Base-by-base conservation (phyloP, 345 rosid species). In the Eucalyptus guilfoylei region DNA sequence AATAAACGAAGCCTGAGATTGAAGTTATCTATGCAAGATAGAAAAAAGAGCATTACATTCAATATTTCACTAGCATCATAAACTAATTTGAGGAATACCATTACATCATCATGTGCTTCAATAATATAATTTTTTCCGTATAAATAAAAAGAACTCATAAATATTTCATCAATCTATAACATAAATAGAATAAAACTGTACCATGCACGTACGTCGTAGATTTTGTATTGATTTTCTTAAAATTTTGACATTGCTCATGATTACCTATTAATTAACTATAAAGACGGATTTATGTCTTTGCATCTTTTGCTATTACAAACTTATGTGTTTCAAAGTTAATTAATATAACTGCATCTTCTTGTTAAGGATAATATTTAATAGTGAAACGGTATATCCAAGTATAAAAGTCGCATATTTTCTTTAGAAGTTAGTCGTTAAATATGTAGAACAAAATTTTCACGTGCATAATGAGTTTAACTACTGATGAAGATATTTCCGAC, bases 401-500 rank as follows among this genome's bases (percentile, higher is more conserved):
- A 32, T 34, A 34, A 34, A 24, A 69, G 80, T 0, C 2, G 1
- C 40, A 34, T 69, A 34, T 16, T 69, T 34, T 34, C 42, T 69
- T 32, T 9, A 17, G 5, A 69, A 9, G 44, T 37, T 2, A 1
- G 13, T 9, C 1, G 4, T 69, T 34, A 4, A 5, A 16, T 32
- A 3, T 34, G 80, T 6, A 17, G 8, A 69, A 34, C 4, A 1
- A 8, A 34, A 34, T 17, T 32, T 32, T 34, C 80, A 34, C 24
- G 7, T 17, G 42, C 7, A 32, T 34, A 17, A 69, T 16, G 44
- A 69, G 7, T 32, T 67, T 16, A 67, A 32, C 2, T 0, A 1
- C 5, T 16, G 6, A 15, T 17, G 12, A 11, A 32, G 1, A 32
- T 32, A 5, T 32, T 67, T 32, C 40, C 1, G 1, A 67, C 16